Evolutionary conservation across 2,329 filamentous ascomycete genomes (phyloP).

Genomic region (Hypoxylon rubiginosum): DNA sequence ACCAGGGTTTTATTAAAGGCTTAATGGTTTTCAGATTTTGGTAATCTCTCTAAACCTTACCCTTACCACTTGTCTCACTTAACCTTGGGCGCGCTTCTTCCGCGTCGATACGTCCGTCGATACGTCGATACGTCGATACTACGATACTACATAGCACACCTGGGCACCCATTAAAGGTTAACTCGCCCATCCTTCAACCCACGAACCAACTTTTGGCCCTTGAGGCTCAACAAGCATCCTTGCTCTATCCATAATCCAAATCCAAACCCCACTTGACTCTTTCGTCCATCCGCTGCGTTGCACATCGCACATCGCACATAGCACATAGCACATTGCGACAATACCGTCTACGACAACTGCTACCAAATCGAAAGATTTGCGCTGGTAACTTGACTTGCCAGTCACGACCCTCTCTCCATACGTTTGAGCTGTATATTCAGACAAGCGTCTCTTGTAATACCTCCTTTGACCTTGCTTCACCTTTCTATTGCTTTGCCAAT

Average conservation of each 20-base stretch:
- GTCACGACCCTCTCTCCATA: conserved; percentile 7
- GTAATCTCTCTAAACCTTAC: neutral
- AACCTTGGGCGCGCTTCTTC: conserved; percentile 18
- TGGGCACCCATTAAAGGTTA: conserved; percentile 13
- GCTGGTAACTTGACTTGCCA: neutral
- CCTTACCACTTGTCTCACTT: conserved; percentile 25
- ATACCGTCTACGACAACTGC: conserved; percentile 1
- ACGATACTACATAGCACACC: no score
- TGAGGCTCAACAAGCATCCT: conserved; percentile 36
- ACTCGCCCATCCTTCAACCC: neutral
- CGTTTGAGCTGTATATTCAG: conserved; percentile 6
- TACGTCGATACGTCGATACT: no score
- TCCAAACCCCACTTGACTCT: conserved; percentile 22
- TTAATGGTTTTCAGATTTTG: neutral
- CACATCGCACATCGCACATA: no score
- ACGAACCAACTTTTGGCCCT: conserved; percentile 8
- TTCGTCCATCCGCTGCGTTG: no score
- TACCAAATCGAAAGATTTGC: conserved; percentile 1
- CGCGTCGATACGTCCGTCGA: conserved; percentile 43
- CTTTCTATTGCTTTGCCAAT: conserved; percentile 1
- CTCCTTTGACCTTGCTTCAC: neutral
- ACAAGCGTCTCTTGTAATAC: neutral
- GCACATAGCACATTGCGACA: neutral
- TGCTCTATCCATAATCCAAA: conserved; percentile 12
- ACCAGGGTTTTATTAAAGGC: neutral